Conservation (phyloP, 495 filamentous ascomycete genomes). For the Letharia lupina region DNA sequence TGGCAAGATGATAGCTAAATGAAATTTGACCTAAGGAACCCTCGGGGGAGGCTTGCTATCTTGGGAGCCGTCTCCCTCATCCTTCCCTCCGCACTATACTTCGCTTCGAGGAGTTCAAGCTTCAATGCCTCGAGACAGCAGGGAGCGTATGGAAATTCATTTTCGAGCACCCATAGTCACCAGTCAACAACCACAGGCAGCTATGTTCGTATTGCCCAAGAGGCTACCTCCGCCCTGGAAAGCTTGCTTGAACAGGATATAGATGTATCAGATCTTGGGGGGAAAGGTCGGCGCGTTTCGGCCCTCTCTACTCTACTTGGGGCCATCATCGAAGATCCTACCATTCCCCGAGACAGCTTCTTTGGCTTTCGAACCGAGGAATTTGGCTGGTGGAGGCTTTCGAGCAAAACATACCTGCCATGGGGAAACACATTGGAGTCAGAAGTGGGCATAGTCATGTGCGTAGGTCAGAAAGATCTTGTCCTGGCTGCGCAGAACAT, state of each 20-base stretch:
- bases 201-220: not conserved
- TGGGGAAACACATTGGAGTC: not conserved
- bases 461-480: slow-evolving; percentile 11
- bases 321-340: slow-evolving; percentile 5
- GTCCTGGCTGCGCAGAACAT: slow-evolving; percentile 19
- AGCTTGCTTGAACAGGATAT: not conserved
- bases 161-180: not conserved
- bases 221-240: not conserved
- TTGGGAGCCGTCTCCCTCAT: not conserved
- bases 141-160: not conserved
- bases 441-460: slow-evolving; percentile 14
- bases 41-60: not conserved
- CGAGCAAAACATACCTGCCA: not conserved
- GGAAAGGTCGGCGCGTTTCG: not conserved
- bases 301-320: not conserved
- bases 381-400: slow-evolving; percentile 3
- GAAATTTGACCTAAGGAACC: not conserved
- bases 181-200: not conserved
- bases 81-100: not conserved
- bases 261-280: not conserved
- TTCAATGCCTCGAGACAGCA: not conserved
- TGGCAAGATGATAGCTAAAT: not conserved
- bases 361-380: not conserved
- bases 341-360: not conserved
- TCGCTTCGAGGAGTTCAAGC: not conserved